These are phyloP conservation scores for Naganishia onofrii DNA, from an alignment of 768 basidiomycete species.

Conservation along the genomic window DNA sequence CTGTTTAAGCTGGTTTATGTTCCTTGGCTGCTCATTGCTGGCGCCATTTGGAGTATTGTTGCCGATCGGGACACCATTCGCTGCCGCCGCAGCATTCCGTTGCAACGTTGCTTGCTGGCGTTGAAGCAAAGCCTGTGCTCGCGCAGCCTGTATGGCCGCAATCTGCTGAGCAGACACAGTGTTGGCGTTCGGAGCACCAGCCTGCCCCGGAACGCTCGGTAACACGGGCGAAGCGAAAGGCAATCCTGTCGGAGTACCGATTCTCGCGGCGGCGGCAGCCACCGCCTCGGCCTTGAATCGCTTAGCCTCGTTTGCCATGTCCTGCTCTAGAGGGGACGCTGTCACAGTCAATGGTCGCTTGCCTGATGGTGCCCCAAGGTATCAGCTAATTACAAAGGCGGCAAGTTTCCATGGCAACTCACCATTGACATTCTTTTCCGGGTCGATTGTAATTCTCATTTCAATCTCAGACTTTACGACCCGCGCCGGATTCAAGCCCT, in stretches of 20 bases:
- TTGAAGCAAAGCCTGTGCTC: constrained; percentile 21
- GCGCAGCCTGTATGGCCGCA: constrained; percentile 13
- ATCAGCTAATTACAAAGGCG: background rate
- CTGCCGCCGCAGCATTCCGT: background rate
- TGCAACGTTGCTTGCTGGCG: constrained; percentile 5
- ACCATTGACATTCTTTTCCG: constrained; percentile 29
- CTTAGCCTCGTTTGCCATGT: constrained; percentile 33
- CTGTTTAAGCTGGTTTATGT: constrained; percentile 23
- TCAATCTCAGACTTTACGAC: constrained; percentile 5
- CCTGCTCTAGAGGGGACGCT: constrained; percentile 30
- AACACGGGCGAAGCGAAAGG: constrained; percentile 15
- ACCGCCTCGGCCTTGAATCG: constrained; percentile 31
- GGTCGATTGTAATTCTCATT: constrained; percentile 5
- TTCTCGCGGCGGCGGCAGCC: constrained; percentile 16
- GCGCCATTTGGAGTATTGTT: background rate
- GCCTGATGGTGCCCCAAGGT: background rate
- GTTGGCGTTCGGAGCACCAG: background rate
- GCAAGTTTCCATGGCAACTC: background rate
- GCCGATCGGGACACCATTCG: constrained; percentile 2
- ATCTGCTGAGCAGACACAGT: constrained; percentile 24
- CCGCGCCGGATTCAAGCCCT: constrained; percentile 14
- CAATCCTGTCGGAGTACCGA: constrained; percentile 12
- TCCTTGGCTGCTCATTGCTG: constrained; percentile 2
- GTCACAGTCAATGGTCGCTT: constrained; percentile 27
- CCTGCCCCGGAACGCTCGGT: background rate